Evolutionary conservation across 2,329 filamentous ascomycete genomes (phyloP).

Genomic region (Fonsecaea monophora): DNA sequence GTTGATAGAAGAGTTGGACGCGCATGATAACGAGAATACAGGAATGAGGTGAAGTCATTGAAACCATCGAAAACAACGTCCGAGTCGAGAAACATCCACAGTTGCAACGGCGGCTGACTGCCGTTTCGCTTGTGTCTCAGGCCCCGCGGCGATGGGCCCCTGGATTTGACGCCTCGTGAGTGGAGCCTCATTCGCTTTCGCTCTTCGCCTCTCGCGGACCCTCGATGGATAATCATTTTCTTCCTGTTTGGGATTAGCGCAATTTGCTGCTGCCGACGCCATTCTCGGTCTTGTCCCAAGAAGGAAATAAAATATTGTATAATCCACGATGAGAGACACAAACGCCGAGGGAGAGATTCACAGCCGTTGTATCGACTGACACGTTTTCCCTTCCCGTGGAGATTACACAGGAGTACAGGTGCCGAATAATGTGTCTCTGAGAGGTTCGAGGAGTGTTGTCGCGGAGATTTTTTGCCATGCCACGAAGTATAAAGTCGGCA

Average conservation of each 20-base stretch:
- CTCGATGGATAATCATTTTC: constrained; percentile 23
- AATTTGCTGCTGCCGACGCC: constrained; percentile 17
- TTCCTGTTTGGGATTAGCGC: constrained; percentile 17
- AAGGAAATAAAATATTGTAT: constrained; percentile 20
- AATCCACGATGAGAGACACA: constrained; percentile 7
- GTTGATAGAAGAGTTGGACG: constrained; percentile 8
- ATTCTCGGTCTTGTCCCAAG: neutral
- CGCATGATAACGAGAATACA: neutral
- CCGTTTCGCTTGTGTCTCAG: constrained; percentile 13
- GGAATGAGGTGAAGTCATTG: neutral
- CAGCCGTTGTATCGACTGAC: neutral
- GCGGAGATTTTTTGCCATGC: neutral
- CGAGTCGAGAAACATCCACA: neutral
- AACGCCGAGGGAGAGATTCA: neutral
- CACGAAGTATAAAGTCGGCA: neutral
- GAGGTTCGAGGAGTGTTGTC: constrained; percentile 34
- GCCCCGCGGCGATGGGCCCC: constrained; percentile 1
- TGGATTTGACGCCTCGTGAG: constrained; percentile 13
- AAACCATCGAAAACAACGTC: neutral
- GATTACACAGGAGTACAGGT: constrained; percentile 1
- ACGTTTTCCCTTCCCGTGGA: neutral
- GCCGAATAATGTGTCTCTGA: neutral
- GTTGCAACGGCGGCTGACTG: constrained; percentile 1
- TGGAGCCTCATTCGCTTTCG: neutral
- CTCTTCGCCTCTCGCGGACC: neutral